These are phyloP conservation scores for Nemania sp. DNA, from an alignment of 2,329 filamentous ascomycete genomes.

Conservation along the genomic window DNA sequence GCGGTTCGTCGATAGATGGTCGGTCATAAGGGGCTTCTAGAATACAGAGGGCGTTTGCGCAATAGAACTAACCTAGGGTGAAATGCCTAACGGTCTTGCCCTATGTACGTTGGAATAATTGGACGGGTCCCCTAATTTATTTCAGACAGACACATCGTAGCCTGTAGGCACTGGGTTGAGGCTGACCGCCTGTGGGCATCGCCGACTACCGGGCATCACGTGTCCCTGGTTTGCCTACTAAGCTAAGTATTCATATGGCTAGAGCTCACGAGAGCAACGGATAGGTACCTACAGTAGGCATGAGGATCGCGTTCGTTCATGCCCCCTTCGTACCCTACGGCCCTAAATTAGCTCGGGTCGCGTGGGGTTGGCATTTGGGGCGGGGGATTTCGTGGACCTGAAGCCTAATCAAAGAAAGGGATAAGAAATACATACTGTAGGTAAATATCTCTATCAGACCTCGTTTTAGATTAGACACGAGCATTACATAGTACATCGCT, in stretches of 20 bases:
- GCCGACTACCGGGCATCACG: slow-evolving; percentile 31
- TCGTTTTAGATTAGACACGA: slow-evolving; percentile 10
- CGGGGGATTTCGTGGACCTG: slow-evolving; percentile 18
- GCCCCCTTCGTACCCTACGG: not conserved
- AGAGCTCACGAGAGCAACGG: slow-evolving; percentile 28
- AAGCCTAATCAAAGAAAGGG: slow-evolving; percentile 27
- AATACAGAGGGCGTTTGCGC: not conserved
- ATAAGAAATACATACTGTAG: slow-evolving; percentile 1
- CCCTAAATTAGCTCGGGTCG: slow-evolving; percentile 21
- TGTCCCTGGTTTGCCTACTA: slow-evolving; percentile 7
- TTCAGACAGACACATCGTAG: not conserved
- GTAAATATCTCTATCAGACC: not conserved
- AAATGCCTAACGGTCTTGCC: not conserved
- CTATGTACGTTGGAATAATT: slow-evolving; percentile 2
- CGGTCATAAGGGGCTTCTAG: not conserved
- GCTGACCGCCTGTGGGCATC: slow-evolving; percentile 13
- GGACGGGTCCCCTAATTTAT: not conserved
- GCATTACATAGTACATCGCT: slow-evolving; percentile 9
- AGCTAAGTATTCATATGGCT: slow-evolving; percentile 8
- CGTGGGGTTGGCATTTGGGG: slow-evolving; percentile 16
- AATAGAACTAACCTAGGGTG: too few species aligned
- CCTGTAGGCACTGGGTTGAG: not conserved
- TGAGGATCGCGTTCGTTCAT: slow-evolving; percentile 7
- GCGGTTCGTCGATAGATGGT: not conserved
- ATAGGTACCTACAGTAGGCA: not conserved